Base-by-base conservation (phyloP, 352 stramenopile genomes). In the Stramenopiles sp. region DNA sequence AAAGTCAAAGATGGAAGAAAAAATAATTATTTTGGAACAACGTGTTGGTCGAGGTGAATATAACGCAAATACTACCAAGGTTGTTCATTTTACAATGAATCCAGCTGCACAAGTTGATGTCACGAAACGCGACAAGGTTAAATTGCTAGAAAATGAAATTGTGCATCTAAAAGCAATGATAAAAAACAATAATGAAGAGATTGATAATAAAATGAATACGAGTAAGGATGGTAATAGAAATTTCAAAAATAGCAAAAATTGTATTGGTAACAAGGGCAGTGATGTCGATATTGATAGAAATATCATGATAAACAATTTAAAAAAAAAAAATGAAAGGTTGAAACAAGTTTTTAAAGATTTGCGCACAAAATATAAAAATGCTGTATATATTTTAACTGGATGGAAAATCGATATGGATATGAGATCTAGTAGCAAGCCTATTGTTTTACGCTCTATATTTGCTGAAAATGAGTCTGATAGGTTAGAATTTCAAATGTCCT, bases 351-450 rank as follows among this genome's bases (percentile, higher is more conserved):
- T 92, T 79, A 86, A 83, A 63, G 90, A 94, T 79, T 88, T 93
- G 85, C 95, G 91, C 63, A 87, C 90, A 80, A 88, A 90, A 78
- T 95, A 94, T 80, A 87, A 90, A 43, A 88, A 96, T 77, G 89
- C 90, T 0, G 88, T 96, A 6, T 93, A 92, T 77, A 86, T 93
- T 31, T 85, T 94, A 31, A 94, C 89, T 0, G 91, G 90, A 6
- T 94, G 87, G 83, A 94, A 95, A 80, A 86, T 95, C 20, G 88
- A 93, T 79, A 78, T 93, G 32, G 90, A 89, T 79, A 90, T 91
- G 78, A 91, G 84, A 80, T 90, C 92, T 73, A 87, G 87, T 1
- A 83, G 88, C 73, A 88, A 92, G 82, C 78, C 92, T 53, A 81
- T 94, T 31, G 85, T 85, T 13, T 83, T 94, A 32, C 87, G 88